These are phyloP conservation scores for Phylloporus sp. DNA, from an alignment of 768 basidiomycete species.

Conservation along the genomic window DNA sequence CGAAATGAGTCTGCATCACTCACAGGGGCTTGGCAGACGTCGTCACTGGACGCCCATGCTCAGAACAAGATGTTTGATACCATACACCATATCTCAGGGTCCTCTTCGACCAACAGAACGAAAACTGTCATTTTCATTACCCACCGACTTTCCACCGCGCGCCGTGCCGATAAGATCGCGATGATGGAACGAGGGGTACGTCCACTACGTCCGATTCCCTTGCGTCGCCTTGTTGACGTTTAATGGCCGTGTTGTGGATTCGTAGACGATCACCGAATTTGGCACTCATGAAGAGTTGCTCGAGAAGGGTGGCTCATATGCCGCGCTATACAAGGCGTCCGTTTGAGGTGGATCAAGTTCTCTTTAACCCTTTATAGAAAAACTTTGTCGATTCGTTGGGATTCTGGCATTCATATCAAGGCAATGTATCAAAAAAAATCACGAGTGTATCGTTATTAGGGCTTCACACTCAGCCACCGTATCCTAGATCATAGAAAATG, in stretches of 20 bases:
- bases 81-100: slow-evolving; percentile 58
- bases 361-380: slow-evolving; percentile 2
- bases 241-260: slow-evolving; percentile 21
- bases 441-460: slow-evolving; percentile 16
- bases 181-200: slow-evolving; percentile 76
- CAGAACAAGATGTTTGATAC: slow-evolving; percentile 78
- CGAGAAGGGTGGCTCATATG: slow-evolving; percentile 55
- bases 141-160: slow-evolving; percentile 74
- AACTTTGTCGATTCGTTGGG: slow-evolving; percentile 4
- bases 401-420: slow-evolving; percentile 16
- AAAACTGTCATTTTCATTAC: slow-evolving; percentile 83
- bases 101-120: slow-evolving; percentile 47
- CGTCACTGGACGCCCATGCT: slow-evolving; percentile 73
- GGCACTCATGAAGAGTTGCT: slow-evolving; percentile 69
- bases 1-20: slow-evolving; percentile 1
- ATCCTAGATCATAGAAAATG: slow-evolving; percentile 25
- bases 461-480: slow-evolving; percentile 16
- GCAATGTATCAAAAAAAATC: slow-evolving; percentile 25
- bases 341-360: slow-evolving; percentile 35
- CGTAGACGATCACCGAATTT: slow-evolving; percentile 68
- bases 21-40: slow-evolving; percentile 47
- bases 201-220: slow-evolving; percentile 12
- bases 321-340: slow-evolving; percentile 64
- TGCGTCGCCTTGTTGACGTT: slow-evolving; percentile 8
- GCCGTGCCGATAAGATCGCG: slow-evolving; percentile 79